Conservation (phyloP, 371 early-diverging fungal genomes). For the Syncephalis plumigaleata region DNA sequence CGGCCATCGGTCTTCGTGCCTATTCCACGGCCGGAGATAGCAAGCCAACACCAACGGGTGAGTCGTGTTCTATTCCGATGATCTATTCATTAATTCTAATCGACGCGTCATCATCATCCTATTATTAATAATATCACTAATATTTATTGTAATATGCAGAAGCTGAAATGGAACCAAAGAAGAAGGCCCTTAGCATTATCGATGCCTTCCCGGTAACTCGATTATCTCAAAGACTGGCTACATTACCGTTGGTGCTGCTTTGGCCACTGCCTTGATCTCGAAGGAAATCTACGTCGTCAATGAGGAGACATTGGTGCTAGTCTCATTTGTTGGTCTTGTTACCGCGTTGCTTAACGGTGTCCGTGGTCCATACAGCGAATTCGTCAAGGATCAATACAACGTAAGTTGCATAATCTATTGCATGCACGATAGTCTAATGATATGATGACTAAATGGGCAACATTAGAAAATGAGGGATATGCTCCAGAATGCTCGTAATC, state of each 20-base stretch:
- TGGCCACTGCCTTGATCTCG: constrained; percentile 75
- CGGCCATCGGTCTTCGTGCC: too few relatives aligned
- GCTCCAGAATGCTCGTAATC: constrained; percentile 68
- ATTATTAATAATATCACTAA: too few relatives aligned
- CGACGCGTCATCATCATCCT: too few relatives aligned
- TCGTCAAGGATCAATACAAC: constrained; percentile 64
- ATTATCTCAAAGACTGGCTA: constrained; percentile 79
- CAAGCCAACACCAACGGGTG: too few relatives aligned
- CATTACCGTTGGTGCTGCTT: constrained; percentile 64
- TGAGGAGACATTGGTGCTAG: constrained; percentile 78
- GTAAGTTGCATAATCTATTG: constrained; percentile 18
- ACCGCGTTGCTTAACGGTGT: constrained; percentile 51
- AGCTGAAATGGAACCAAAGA: neutral
- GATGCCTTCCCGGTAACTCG: constrained; percentile 83
- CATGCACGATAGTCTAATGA: constrained; percentile 1
- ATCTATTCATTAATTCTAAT: too few relatives aligned
- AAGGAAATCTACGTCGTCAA: constrained; percentile 94
- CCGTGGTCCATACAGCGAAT: constrained; percentile 74
- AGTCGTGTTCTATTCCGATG: too few relatives aligned
- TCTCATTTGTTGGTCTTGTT: constrained; percentile 53
- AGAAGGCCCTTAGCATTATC: constrained; percentile 70
- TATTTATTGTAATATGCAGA: too few relatives aligned
- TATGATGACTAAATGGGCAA: neutral
- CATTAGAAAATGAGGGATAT: constrained; percentile 53
- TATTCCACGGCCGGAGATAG: too few relatives aligned